Base-by-base conservation (phyloP, 2,329 filamentous ascomycete species). In the Fusarium fracticaudum region DNA sequence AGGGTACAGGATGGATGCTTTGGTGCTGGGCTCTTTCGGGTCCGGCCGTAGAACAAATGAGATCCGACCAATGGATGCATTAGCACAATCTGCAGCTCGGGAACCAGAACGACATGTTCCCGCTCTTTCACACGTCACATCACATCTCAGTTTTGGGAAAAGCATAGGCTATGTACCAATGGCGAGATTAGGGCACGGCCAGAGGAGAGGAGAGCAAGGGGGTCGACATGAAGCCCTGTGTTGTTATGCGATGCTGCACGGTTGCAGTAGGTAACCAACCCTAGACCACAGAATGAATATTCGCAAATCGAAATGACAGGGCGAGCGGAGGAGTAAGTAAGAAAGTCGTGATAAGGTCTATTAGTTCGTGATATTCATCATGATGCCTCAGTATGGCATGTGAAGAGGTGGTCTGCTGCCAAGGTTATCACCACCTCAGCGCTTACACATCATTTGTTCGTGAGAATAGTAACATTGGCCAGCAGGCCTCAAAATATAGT, bases 21-120 rank as follows among this genome's bases (percentile, higher is more conserved):
- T 51, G 50, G 24, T 38, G 50, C 17, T 47, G 55, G 48, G 31
- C 31, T n/a, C 26, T 48, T 60, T 57, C 66, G 73, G 73, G 48
- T 69, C 60, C 60, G 72, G 69, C 72, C 72, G 72, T 59, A 59
- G 58, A 67, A 51, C 64, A 58, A 61, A 57, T 57, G 33, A 73
- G 69, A 73, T 67, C 41, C 47, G 57, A 51, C 72, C 61, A 75
- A 74, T 74, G 60, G 35, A 40, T 66, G 40, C 60, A 68, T 65
- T 68, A 68, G 65, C 31, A 67, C 26, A 40, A 53, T 67, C 72
- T 76, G 74, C 74, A 76, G 57, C 55, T 76, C 76, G 75, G 75
- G 75, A 77, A 68, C 67, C 67, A 69, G 65, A 65, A 64, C 61
- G 48, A 67, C 60, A 62, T 48, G 67, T 65, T 73, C 68, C 73